phyloP scores from a whole-genome alignment of 2,329 filamentous ascomycete species.

The Parasarocladium wereldwijsianum region DNA sequence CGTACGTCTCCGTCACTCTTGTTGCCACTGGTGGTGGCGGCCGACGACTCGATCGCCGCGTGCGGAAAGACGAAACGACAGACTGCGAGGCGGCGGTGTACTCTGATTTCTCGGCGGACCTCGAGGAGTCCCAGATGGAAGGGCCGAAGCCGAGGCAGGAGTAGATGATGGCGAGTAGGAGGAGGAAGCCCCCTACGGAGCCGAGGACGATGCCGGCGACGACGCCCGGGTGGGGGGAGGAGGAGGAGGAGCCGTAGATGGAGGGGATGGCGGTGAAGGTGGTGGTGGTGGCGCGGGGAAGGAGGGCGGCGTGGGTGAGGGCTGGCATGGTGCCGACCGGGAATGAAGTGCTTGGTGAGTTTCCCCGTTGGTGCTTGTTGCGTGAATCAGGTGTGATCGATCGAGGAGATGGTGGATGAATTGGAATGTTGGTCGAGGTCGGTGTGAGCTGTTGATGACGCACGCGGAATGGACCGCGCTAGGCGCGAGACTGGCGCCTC shows the following conservation, averaged over 20 bases:
- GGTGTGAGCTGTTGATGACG: too few species aligned
- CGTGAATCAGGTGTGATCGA: too few species aligned
- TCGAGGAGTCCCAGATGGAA: slow-evolving; percentile 2
- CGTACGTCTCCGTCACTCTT: slow-evolving; percentile 13
- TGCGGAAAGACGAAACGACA: slow-evolving; percentile 7
- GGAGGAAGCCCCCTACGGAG: slow-evolving; percentile 32
- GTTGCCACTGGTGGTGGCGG: too few species aligned
- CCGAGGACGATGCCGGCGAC: slow-evolving; percentile 30
- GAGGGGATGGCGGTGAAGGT: slow-evolving; percentile 19
- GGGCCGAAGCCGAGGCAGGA: slow-evolving; percentile 29
- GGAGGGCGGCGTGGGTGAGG: slow-evolving; percentile 8
- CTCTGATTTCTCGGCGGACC: too few species aligned
- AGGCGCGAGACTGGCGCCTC: too few species aligned
- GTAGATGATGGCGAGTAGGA: slow-evolving; percentile 37
- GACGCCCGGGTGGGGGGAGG: slow-evolving; percentile 26
- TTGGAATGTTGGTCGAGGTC: too few species aligned
- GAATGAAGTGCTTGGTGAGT: too few species aligned
- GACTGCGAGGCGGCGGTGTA: slow-evolving; percentile 7
- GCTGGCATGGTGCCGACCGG: too few species aligned
- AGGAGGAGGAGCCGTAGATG: slow-evolving; percentile 18
- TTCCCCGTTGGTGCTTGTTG: too few species aligned
- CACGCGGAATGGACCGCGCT: too few species aligned
- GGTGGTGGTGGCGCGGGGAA: slow-evolving; percentile 8
- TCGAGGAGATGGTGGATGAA: too few species aligned
- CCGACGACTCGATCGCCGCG: slow-evolving; percentile 6